Percentiles rank a stretch among this genome's conserved stretches.
Conservation (phyloP, 106 monocot genomes). For the Dendrobium catenatum region DNA sequence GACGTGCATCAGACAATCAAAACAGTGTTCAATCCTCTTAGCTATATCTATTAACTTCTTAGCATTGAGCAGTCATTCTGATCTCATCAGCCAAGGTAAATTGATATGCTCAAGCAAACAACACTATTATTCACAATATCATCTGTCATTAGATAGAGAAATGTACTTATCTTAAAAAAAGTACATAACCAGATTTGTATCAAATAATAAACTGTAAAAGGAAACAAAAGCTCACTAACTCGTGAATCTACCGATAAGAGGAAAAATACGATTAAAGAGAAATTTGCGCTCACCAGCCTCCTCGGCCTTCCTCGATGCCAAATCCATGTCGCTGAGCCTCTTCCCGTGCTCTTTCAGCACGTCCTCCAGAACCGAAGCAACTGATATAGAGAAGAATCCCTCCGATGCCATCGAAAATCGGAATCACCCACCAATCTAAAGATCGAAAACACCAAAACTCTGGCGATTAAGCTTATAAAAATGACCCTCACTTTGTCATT, state of each 20-base stretch:
- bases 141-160: neutral
- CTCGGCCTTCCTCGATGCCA: slow-evolving; percentile 85
- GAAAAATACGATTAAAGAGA: neutral
- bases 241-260: neutral
- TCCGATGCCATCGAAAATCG: slow-evolving; percentile 29
- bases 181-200: neutral
- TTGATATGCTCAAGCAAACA: neutral
- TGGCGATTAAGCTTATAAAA: neutral
- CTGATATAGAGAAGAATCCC: slow-evolving; percentile 41
- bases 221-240: neutral
- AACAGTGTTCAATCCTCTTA: neutral
- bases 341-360: slow-evolving; percentile 76
- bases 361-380: slow-evolving; percentile 69
- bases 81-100: neutral
- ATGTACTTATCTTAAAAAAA: neutral
- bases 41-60: neutral
- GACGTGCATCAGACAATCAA: neutral
- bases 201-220: neutral
- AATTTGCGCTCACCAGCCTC: slow-evolving; percentile 49
- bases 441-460: neutral
- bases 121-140: neutral
- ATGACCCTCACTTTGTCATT: neutral
- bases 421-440: neutral
- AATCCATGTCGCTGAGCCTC: slow-evolving; percentile 54
- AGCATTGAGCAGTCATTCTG: neutral